Evolutionary conservation across 495 filamentous ascomycete species (phyloP), one percentile per base, ranked within the genome.

Genomic region (Talaromyces nanjingensis): DNA sequence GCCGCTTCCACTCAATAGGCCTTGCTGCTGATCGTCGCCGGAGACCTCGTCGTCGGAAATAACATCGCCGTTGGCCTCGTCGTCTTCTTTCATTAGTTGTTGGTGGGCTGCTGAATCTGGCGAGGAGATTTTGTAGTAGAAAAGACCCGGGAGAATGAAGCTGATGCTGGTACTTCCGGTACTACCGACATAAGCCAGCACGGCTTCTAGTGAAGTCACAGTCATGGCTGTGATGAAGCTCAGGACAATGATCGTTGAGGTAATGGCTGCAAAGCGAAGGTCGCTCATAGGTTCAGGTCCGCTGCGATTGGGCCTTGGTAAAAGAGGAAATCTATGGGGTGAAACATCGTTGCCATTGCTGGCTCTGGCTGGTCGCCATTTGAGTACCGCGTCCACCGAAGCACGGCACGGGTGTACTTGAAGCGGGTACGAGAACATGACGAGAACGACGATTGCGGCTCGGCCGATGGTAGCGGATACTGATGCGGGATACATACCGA

Each of bases 71-170:
- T 65, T 70, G 8, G 73, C 82, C 64, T 91, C 88, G 64, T 97
- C 93, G 69, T 97, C 92, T 69, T 94, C 92, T 73, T 96, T 96
- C 67, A 91, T 80, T 18, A 97, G 76, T 9, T 89, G 86, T 68
- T 92, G 91, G 67, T 96, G 92, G 55, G 91, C 80, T 62, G 88
- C 82, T 8, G 90, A 91, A 49, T 96, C 87, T 0, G 96, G 96
- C 12, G 87, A 84, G 0, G 89, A 91, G 62, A 98, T 97, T 76
- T 97, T 97, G 81, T 97, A 98, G 79, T 97, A 98, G 74, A 98
- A 98, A 14, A 98, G 72, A 0, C 94, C 94, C 0, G 94, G 96
- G 0, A 98, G 81, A 66, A 98, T 98, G 73, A 98, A 98, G 66
- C 90, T 94, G 68, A 98, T 98, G 67, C 88, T 88, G 0, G 94